Evolutionary conservation across 768 basidiomycete species (phyloP), one percentile per base, ranked within the genome.

Genomic region (Suillus lakei): DNA sequence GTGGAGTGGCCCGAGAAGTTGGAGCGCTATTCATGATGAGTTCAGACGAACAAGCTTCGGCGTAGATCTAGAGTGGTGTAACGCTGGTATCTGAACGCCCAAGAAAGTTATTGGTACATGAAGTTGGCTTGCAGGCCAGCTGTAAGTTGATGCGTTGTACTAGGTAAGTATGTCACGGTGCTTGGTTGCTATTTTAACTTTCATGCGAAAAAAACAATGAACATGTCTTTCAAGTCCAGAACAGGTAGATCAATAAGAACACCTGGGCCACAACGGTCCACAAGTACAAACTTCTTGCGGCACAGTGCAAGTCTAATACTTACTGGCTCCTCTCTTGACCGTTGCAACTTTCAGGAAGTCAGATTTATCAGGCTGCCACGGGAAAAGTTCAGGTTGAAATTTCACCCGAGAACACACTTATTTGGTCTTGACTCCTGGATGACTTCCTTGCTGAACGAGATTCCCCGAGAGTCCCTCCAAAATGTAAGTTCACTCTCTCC

Each of bases 21-120:
- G 84, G 77, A 53, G 84, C 76, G 62, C 79, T 80, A 65, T 84
- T 81, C 74, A 86, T 81, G 63, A n/a, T 30, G 39, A 36, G 7
- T 23, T 34, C 13, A n/a, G n/a, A 18, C 30, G 44, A 23, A 28
- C 28, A 54, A 65, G 16, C 23, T 62, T 66, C 56, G 28, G 64
- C 48, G 28, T 43, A 55, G n/a, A n/a, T n/a, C n/a, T n/a, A n/a
- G 62, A 9, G 63, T 55, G 59, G 68, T 64, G 67, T 56, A 38
- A 65, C 13, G 50, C 28, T 44, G 28, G 41, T 54, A 39, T 62
- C 32, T 54, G 50, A 39, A 50, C 34, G 16, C 23, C 23, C 56
- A 39, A 39, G 18, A 39, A 13, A 38, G 16, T 26, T 63, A 34
- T 51, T 66, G 51, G 39, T 38, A 62, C 62, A 56, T 62, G 61